Conservation (phyloP, 208 protist species). For the Novymonas esmeraldas region DNA sequence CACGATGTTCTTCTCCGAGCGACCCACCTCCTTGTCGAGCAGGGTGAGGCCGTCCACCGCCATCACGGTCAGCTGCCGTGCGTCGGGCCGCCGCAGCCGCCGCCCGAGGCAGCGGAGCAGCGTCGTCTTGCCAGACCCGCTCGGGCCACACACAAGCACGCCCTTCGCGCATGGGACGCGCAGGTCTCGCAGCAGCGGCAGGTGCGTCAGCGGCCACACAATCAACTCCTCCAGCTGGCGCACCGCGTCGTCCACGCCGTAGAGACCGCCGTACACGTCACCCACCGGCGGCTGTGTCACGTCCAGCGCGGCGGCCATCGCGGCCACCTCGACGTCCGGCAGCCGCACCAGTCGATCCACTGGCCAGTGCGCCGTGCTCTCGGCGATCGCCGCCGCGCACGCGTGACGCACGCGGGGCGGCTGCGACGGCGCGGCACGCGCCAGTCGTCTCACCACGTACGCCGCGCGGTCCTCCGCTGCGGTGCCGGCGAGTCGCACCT, state of each 20-base stretch:
- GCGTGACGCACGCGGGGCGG: neutral
- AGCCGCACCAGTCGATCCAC: slow-evolving; percentile 18
- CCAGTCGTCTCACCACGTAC: slow-evolving; percentile 24
- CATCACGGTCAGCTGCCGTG: slow-evolving; percentile 57
- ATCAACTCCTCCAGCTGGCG: slow-evolving; percentile 66
- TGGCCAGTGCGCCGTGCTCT: slow-evolving; percentile 27
- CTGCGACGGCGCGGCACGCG: neutral
- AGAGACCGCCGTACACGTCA: slow-evolving; percentile 51
- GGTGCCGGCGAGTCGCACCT: slow-evolving; percentile 32
- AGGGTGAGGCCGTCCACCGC: slow-evolving; percentile 78
- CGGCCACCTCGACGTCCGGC: slow-evolving; percentile 3
- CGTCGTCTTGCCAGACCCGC: slow-evolving; percentile 87
- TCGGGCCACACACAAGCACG: slow-evolving; percentile 78
- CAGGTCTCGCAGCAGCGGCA: slow-evolving; percentile 37
- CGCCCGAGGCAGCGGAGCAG: slow-evolving; percentile 59
- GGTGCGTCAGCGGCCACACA: slow-evolving; percentile 82
- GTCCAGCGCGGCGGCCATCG: neutral
- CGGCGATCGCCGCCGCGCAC: slow-evolving; percentile 14
- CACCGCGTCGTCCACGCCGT: slow-evolving; percentile 57
- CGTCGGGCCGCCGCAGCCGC: slow-evolving; percentile 45
- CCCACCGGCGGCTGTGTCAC: neutral
- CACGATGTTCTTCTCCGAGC: slow-evolving; percentile 88
- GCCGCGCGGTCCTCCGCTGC: slow-evolving; percentile 32
- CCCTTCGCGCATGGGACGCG: slow-evolving; percentile 63
- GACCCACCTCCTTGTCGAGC: slow-evolving; percentile 88